Base-by-base conservation (phyloP, 139 green algal species). In the Chlamydomonas sp. region DNA sequence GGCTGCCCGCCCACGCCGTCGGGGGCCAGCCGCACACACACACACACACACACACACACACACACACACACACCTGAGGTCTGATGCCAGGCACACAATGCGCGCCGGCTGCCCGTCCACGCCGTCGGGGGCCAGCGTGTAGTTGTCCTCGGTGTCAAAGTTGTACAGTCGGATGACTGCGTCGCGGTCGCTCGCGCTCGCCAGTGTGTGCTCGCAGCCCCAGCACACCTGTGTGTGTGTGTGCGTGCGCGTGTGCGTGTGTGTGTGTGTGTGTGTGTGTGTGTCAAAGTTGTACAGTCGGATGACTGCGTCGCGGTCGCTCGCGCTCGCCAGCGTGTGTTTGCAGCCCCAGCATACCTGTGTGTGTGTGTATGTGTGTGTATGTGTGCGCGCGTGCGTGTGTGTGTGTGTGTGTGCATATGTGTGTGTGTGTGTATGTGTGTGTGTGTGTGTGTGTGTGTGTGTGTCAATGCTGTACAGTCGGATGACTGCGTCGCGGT, bases 91-190 rank as follows among this genome's bases (percentile, higher is more conserved):
- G 39, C 65, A 75, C 33, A 60, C 59, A 16, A 86, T 72, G 29
- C 71, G 61, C 34, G 37, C 50, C 24, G 58, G 35, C 24, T 47
- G 48, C 8, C 69, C 69, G n/a, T n/a, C n/a, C 8, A 29, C 59
- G 36, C 57, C 48, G 20, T 63, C 58, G 4, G 48, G 31, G 1
- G 72, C 72, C 60, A 89, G 76, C 26, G 83, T 60, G 65, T 84
- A 88, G 67, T 87, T 90, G 75, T 87, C 85, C 65, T 90, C 83
- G 13, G 75, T 83, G 36, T 88, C 79, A 13, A 90, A 76, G 59
- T 90, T 79, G 70, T 84, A 81, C 73, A 90, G 72, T 33, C 79
- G 73, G 2, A 90, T 76, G 10, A 82, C 58, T 13, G 35, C 65
- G 64, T 88, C 82, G 33, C 71, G 76, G 22, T 81, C 75, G 31